Evolutionary conservation across 2,329 filamentous ascomycete species (phyloP).

Genomic region (Pseudocercospora pini-densiflorae): DNA sequence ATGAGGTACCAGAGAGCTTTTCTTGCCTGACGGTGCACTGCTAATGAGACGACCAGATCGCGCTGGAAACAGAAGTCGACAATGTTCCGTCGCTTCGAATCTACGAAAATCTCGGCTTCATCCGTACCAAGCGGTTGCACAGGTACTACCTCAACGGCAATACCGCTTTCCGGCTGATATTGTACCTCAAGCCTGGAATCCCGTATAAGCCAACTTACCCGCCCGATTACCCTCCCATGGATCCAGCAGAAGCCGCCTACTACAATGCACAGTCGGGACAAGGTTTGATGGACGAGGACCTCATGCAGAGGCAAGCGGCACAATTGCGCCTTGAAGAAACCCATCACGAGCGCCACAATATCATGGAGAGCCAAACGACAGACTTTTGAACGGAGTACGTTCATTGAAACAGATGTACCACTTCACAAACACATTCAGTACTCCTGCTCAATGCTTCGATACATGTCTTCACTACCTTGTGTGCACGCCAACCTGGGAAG

Average conservation of each 20-base stretch:
- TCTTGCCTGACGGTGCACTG: not conserved
- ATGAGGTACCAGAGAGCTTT: slow-evolving; percentile 62
- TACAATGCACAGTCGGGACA: not conserved
- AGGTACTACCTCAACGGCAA: slow-evolving; percentile 97
- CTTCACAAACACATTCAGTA: not conserved
- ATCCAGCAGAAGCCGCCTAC: slow-evolving; percentile 20
- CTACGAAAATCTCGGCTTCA: slow-evolving; percentile 90
- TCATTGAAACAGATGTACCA: not conserved
- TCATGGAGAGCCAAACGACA: slow-evolving; percentile 7
- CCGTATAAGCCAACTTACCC: slow-evolving; percentile 45
- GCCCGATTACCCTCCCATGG: slow-evolving; percentile 34
- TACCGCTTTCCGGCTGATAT: slow-evolving; percentile 85
- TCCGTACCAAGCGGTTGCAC: slow-evolving; percentile 90
- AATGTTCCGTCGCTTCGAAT: slow-evolving; percentile 89
- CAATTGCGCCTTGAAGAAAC: slow-evolving; percentile 36
- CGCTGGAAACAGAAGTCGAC: slow-evolving; percentile 92
- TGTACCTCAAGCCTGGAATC: slow-evolving; percentile 72
- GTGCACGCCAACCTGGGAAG: not conserved
- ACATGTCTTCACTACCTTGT: not conserved
- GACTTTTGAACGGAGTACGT: not conserved
- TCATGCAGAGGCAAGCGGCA: slow-evolving; percentile 35
- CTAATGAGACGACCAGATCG: slow-evolving; percentile 58
- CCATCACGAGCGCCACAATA: slow-evolving; percentile 29
- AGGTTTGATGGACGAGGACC: slow-evolving; percentile 31
- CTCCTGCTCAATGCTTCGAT: not conserved